A percentile compares a stretch with the other conserved stretches of the same genome.
Conservation (phyloP, 768 basidiomycete species). For the Boletus reticuloceps region DNA sequence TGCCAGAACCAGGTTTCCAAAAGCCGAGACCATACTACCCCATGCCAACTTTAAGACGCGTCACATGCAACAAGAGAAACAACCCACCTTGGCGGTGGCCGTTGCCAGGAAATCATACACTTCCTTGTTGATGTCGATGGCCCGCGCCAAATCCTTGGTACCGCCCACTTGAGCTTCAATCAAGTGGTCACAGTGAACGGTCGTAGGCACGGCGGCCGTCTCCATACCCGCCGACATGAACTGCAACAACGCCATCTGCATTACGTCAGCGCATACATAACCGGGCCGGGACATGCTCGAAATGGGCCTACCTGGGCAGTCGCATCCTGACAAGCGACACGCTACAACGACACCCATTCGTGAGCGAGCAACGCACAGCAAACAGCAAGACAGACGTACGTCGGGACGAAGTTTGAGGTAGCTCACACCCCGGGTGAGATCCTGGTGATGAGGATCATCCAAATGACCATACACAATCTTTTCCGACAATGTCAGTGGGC, state of each 20-base stretch:
- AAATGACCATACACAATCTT: constrained; percentile 98
- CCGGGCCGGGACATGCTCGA: constrained; percentile 13
- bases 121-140: constrained; percentile 93
- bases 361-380: background rate
- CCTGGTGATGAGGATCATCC: constrained; percentile 89
- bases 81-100: constrained; percentile 80
- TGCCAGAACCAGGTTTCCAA: constrained; percentile 99
- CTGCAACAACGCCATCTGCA: constrained; percentile 96
- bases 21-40: constrained; percentile 94
- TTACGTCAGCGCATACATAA: constrained; percentile 28
- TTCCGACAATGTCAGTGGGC: constrained; percentile 91
- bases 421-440: constrained; percentile 87
- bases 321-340: constrained; percentile 89
- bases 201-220: constrained; percentile 95
- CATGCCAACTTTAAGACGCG: background rate
- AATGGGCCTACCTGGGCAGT: constrained; percentile 67
- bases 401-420: constrained; percentile 98
- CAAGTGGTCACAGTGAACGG: constrained; percentile 98
- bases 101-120: constrained; percentile 99
- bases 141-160: constrained; percentile 88
- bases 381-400: constrained; percentile 49
- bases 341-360: constrained; percentile 38
- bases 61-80: constrained; percentile 8
- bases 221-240: constrained; percentile 99
- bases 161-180: constrained; percentile 97